Base-by-base conservation (phyloP, 805 yeast species). In the Candida arabinofermentans region DNA sequence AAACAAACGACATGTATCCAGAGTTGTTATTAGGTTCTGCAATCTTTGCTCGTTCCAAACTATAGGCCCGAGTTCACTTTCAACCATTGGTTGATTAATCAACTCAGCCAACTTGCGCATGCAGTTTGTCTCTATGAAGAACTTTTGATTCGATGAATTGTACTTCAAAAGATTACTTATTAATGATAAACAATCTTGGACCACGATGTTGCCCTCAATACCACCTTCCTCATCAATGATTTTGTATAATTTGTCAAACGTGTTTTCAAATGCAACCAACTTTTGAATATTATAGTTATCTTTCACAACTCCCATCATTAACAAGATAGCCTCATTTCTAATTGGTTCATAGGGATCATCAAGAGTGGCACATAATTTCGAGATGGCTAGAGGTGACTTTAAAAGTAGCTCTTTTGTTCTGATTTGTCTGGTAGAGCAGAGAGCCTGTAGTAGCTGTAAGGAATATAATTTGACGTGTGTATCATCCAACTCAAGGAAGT, bases 241-340 rank as follows among this genome's bases (percentile, higher is more conserved):
- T n/a, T 69, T 71, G 54, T 91, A 90, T 10, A 89, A 64, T 46
- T 73, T 78, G 47, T 88, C 96, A 57, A 93, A 90, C 0, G 95
- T 83, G 51, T 87, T 90, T 59, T 93, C 97, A 58, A 93, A 93
- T 0, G 96, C 99, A 8, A 95, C 95, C 16, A 93, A 67, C 55
- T 89, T 90, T 59, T 93, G 99, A 24, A 91, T 81, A 59, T 87
- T 91, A 44, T 81, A 78, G 53, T 88, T 86, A 45, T 86, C 83
- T 51, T 82, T 81, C 10, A 81, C 95, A 3, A 93, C 71, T 9
- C 89, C 83, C 81, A 85, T 82, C 38, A 95, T 67, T n/a, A 95
- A 67, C 39, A 91, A 64, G 27, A 91, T 81, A 3, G 93, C 79
- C 62, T 93, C 96, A 59, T 91, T 90, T 53, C 98, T 72, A 8